Conservation (phyloP, 345 rosid species). For the Combretum micranthum region DNA sequence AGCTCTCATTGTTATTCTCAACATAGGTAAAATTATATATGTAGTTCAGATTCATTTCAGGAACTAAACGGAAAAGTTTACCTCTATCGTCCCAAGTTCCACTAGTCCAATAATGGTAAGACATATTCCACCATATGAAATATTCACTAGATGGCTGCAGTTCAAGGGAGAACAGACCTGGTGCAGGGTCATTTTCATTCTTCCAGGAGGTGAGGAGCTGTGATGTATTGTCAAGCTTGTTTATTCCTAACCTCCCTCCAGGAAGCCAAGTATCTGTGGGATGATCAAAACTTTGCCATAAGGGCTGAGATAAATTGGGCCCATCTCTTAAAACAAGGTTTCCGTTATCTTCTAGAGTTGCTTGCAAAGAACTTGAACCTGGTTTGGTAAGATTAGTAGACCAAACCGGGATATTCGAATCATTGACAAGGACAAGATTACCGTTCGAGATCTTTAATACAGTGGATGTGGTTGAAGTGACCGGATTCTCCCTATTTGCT, state of each 20-base stretch:
- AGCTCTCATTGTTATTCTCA: constrained; percentile 36
- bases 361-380: constrained; percentile 22
- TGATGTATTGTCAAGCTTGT: constrained; percentile 27
- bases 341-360: constrained; percentile 48
- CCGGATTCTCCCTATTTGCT: constrained; percentile 63
- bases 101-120: constrained; percentile 50
- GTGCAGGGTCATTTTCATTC: constrained; percentile 50
- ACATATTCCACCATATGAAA: constrained; percentile 40
- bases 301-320: constrained; percentile 10
- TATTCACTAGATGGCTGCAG: constrained; percentile 49
- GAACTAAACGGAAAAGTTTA: constrained; percentile 36
- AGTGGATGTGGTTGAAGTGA: constrained; percentile 33
- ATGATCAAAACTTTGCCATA: constrained; percentile 79
- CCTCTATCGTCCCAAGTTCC: constrained; percentile 50
- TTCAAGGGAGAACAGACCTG: constrained; percentile 70
- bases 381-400: constrained; percentile 46
- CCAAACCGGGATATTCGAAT: constrained; percentile 42
- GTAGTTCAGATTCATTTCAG: constrained; percentile 59
- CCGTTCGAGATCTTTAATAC: constrained; percentile 48
- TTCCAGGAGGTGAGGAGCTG: constrained; percentile 57
- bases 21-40: constrained; percentile 45
- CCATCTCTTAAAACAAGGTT: constrained; percentile 49
- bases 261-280: constrained; percentile 74
- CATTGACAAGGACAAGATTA: constrained; percentile 61
- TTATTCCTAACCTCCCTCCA: constrained; percentile 42